Percentiles rank a stretch among this genome's conserved stretches.
Evolutionary conservation across 768 basidiomycete genomes (phyloP).

Genomic region (Ramaria sp.): DNA sequence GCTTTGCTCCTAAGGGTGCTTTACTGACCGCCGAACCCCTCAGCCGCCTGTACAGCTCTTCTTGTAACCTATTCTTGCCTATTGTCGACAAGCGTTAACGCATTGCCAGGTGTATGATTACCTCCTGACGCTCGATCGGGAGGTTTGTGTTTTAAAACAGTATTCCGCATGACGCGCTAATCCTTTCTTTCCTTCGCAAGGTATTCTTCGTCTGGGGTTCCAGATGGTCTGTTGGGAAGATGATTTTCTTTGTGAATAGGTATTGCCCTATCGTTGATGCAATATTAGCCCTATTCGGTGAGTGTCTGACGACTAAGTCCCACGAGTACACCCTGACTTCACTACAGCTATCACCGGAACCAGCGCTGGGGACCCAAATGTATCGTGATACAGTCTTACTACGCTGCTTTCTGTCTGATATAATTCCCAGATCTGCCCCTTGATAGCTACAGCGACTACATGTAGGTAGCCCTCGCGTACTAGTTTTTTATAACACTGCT

Average conservation of each 20-base stretch:
- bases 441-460: neutral
- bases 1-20: neutral
- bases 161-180: neutral
- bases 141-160: neutral
- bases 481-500: neutral
- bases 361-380: neutral
- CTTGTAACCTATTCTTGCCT: neutral
- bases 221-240: slow-evolving; percentile 2
- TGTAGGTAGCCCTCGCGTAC: neutral
- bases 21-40: neutral
- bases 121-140: neutral
- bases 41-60: neutral
- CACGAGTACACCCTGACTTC: neutral
- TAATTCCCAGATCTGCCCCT: neutral
- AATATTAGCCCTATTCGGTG: neutral
- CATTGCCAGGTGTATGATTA: neutral
- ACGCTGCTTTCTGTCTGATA: neutral
- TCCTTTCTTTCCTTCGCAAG: neutral
- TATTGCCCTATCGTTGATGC: slow-evolving; percentile 2
- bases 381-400: neutral
- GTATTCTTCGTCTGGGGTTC: slow-evolving; percentile 3
- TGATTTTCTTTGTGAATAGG: slow-evolving; percentile 5
- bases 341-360: neutral
- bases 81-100: no score
- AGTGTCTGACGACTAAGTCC: neutral